Base-by-base conservation (phyloP, 306 rosid genomes). In the Leucaena leucocephala region DNA sequence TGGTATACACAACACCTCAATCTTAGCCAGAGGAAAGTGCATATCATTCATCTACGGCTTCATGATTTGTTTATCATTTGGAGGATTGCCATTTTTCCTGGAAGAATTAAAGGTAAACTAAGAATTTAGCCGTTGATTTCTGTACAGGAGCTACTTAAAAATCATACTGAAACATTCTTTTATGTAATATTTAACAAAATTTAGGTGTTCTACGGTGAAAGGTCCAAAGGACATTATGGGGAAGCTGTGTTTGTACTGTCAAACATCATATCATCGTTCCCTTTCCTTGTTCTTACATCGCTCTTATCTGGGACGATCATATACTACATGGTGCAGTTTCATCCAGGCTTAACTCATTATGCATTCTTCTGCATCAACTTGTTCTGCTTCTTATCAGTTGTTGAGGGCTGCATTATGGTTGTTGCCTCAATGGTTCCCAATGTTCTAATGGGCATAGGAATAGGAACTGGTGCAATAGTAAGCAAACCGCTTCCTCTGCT, bases 361-460 rank as follows among this genome's bases (percentile, higher is more conserved):
- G 68, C 71, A 35, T 90, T 45, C 84, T 88, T 87, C 85, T 82
- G 85, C 75, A 86, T 88, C 57, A 85, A 88, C 43, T 80, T 88
- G 22, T 87, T 85, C 74, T 70, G 80, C 80, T 82, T 84, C 84
- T 81, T 90, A 58, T 85, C 91, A 54, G 92, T 85, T 57, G 83
- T 84, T 72, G 95, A 90, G 81, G 84, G 90, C 78, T 88, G 88
- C 85, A 76, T 88, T 86, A 88, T 90, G 95, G 90, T 87, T 81
- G 95, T 90, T 35, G 95, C 95, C 22, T 82, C 95, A 48, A n/a
- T 90, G 65, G 92, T 90, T 55, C 95, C 92, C 19, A 90, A 88
- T 81, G 88, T 90, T 64, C 88, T 88, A 3, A 88, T 85, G 91
- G 92, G 95, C 34, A 87, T 88, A 64, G 84, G 88, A 64, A 82